phyloP scores from a whole-genome alignment of 2,329 filamentous ascomycete species.

The Ampelomyces quisqualis region DNA sequence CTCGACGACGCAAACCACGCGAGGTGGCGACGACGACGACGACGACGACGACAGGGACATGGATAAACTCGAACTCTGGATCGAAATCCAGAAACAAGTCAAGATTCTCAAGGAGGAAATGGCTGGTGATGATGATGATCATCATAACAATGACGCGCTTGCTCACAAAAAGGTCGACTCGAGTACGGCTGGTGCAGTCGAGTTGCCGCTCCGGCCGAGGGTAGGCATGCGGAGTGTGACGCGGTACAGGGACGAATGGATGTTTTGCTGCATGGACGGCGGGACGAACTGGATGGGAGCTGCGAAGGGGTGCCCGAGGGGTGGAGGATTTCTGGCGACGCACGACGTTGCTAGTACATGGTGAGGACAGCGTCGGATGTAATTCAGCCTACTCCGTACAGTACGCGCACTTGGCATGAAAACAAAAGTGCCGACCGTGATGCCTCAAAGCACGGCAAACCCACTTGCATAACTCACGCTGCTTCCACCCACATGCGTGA shows the following conservation, averaged over 20 bases:
- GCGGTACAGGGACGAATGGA: no score
- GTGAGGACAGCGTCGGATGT: no score
- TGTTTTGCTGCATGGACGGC: no score
- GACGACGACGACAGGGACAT: constrained; percentile 29
- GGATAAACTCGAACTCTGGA: constrained; percentile 45
- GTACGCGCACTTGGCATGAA: not conserved
- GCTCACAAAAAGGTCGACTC: no score
- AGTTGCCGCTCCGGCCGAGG: no score
- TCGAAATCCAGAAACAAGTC: constrained; percentile 47
- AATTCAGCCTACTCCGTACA: not conserved
- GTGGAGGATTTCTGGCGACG: no score
- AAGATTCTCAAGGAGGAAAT: constrained; percentile 47
- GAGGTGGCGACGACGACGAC: constrained; percentile 6
- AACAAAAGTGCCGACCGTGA: not conserved
- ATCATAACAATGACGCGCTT: no score
- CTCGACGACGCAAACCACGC: not conserved
- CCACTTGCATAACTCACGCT: constrained; percentile 96
- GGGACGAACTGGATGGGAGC: no score
- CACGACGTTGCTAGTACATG: no score
- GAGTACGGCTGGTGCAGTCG: no score
- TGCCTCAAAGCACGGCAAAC: constrained; percentile 63
- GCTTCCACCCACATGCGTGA: constrained; percentile 66
- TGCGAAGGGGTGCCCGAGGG: no score
- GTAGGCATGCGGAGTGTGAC: no score
- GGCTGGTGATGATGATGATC: constrained; percentile 21